These are phyloP conservation scores for Solanum commersonii DNA, from an alignment of 257 asterid genomes.

Conservation along the genomic window DNA sequence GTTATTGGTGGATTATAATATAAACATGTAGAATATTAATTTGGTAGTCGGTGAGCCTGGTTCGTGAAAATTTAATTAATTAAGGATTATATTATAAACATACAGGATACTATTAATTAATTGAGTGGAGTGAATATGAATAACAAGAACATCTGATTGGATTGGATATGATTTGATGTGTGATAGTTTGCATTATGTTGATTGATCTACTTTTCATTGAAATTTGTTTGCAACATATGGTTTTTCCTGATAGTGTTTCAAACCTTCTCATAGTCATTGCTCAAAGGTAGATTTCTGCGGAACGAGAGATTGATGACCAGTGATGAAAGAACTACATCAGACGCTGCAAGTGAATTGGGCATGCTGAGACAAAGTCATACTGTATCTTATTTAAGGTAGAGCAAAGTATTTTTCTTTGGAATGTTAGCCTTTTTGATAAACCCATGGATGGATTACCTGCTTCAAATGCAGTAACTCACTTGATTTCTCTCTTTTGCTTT, in stretches of 20 bases:
- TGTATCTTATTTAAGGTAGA: slow-evolving; percentile 74
- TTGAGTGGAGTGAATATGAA: not conserved
- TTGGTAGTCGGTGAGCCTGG: not conserved
- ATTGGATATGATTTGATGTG: not conserved
- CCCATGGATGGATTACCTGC: not conserved
- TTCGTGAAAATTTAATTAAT: not conserved
- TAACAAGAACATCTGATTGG: not conserved
- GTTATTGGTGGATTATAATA: not conserved
- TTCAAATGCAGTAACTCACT: not conserved
- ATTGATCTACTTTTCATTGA: not conserved
- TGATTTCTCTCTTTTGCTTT: not conserved
- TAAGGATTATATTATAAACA: not conserved
- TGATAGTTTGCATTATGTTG: not conserved
- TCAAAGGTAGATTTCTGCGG: slow-evolving; percentile 66
- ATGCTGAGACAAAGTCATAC: slow-evolving; percentile 65
- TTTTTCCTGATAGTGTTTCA: not conserved
- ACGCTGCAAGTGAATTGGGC: slow-evolving; percentile 59
- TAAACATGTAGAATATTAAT: no score
- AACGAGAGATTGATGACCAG: slow-evolving; percentile 24
- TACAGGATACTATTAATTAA: not conserved
- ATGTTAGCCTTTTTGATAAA: not conserved
- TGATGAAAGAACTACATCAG: slow-evolving; percentile 42
- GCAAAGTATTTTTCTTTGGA: not conserved
- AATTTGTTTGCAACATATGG: not conserved
- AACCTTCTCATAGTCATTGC: slow-evolving; percentile 41